Percentiles rank a stretch among this genome's conserved stretches.
Conservation (phyloP, 1,284 basidiomycete species). For the Pulveroboletus sp. region DNA sequence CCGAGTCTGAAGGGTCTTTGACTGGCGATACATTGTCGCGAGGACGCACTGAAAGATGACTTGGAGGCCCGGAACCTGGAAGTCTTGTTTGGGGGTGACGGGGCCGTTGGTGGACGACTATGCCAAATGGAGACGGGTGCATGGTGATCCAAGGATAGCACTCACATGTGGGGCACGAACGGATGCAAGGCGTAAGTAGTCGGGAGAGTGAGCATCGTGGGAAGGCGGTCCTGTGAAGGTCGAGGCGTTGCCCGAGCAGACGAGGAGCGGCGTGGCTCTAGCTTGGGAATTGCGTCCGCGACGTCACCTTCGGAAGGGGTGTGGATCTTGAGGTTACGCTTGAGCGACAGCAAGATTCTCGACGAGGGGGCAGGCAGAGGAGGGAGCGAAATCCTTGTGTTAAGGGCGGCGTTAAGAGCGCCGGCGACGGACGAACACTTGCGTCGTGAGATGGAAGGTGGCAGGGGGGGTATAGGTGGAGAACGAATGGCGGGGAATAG, state of each 20-base stretch:
- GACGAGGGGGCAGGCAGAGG: constrained; percentile 22
- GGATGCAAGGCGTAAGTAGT: constrained; percentile 23
- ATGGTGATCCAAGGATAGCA: neutral
- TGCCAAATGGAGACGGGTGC: neutral
- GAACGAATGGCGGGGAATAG: constrained; percentile 13
- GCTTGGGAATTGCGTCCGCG: neutral
- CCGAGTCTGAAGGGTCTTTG: constrained; percentile 53
- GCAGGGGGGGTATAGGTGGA: constrained; percentile 16
- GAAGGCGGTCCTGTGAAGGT: constrained; percentile 1
- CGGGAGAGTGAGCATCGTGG: constrained; percentile 16
- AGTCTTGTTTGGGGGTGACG: constrained; percentile 21
- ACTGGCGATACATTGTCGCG: neutral
- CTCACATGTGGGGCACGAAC: constrained; percentile 23
- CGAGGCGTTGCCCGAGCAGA: constrained; percentile 1
- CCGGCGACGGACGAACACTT: constrained; percentile 41
- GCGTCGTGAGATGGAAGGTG: too few species aligned
- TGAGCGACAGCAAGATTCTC: constrained; percentile 28
- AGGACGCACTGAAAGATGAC: constrained; percentile 3
- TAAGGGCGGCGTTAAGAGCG: constrained; percentile 50
- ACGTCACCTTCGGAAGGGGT: neutral
- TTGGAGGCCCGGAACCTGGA: constrained; percentile 16
- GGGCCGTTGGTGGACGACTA: constrained; percentile 24
- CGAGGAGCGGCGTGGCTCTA: neutral
- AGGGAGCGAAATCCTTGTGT: constrained; percentile 36
- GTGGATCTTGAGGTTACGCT: constrained; percentile 21